A percentile compares a stretch with the other conserved stretches of the same genome.
These are phyloP conservation scores for Lenwebbia sp. DNA, from an alignment of 345 rosid species.

Conservation along the genomic window DNA sequence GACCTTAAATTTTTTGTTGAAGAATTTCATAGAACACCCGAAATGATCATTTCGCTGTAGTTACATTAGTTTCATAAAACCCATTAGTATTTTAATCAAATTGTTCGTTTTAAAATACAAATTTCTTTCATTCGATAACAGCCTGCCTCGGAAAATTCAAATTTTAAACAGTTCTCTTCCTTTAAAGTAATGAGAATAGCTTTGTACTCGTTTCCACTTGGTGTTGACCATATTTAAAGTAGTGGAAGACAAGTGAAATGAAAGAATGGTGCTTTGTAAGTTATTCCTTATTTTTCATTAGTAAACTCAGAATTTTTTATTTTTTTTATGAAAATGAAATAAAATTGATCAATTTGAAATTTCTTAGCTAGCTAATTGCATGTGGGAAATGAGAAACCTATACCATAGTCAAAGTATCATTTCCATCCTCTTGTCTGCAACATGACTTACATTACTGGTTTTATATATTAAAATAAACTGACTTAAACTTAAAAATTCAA, in stretches of 20 bases:
- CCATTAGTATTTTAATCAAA: background rate
- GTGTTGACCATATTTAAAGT: background rate
- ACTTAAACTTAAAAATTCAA: background rate
- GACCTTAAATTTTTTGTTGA: background rate
- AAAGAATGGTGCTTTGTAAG: background rate
- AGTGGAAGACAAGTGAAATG: background rate
- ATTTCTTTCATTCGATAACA: background rate
- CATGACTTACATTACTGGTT: background rate
- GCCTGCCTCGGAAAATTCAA: background rate
- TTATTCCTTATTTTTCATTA: background rate
- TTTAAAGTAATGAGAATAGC: background rate
- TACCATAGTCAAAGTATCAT: background rate
- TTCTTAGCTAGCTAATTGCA: background rate
- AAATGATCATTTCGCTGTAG: background rate
- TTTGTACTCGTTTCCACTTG: background rate
- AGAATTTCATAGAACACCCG: background rate
- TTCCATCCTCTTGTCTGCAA: background rate
- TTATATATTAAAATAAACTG: background rate
- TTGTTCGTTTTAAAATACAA: background rate
- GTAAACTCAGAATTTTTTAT: background rate
- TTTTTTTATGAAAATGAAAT: background rate
- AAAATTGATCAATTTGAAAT: background rate
- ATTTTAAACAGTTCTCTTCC: background rate
- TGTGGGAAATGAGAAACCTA: background rate
- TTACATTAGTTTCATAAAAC: background rate